phyloP scores from a whole-genome alignment of 352 stramenopile species.

The Globisporangium mamillatum region DNA sequence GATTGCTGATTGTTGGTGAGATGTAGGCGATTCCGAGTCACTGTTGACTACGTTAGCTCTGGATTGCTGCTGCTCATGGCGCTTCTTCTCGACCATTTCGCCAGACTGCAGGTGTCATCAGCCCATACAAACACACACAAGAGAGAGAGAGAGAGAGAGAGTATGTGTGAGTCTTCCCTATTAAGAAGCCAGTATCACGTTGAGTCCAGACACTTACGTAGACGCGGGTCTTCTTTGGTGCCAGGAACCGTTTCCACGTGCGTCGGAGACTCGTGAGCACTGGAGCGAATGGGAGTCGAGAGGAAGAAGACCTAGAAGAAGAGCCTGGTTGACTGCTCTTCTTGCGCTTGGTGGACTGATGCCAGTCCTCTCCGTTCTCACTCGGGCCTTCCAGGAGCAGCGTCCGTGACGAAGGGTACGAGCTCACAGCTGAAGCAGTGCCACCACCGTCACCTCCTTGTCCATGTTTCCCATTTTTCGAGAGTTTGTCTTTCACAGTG shows the following conservation, averaged over 20 bases:
- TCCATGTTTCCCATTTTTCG: background rate
- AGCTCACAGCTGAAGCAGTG: slow-evolving; percentile 10
- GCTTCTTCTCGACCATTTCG: slow-evolving; percentile 13
- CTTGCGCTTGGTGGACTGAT: slow-evolving; percentile 16
- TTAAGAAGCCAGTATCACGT: too few species aligned
- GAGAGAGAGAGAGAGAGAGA: background rate
- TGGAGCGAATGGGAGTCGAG: background rate
- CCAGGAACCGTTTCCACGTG: slow-evolving; percentile 29
- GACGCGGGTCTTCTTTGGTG: slow-evolving; percentile 31
- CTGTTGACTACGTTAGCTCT: background rate
- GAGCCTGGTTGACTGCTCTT: slow-evolving; percentile 3
- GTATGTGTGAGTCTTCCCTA: too few species aligned
- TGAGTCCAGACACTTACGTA: slow-evolving; percentile 26
- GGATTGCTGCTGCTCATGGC: slow-evolving; percentile 3
- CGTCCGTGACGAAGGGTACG: slow-evolving; percentile 25
- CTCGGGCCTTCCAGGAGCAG: slow-evolving; percentile 18
- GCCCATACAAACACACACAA: background rate
- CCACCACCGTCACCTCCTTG: background rate
- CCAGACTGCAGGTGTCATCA: slow-evolving; percentile 5
- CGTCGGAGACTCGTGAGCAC: slow-evolving; percentile 19
- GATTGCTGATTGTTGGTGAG: background rate
- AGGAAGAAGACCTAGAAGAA: background rate
- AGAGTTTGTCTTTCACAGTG: slow-evolving; percentile 12
- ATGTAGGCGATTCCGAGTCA: background rate
- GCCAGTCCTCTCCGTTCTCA: slow-evolving; percentile 5